These are phyloP conservation scores for Juncus effusus DNA, from an alignment of 176 grass and related monocot genomes.

Conservation along the genomic window DNA sequence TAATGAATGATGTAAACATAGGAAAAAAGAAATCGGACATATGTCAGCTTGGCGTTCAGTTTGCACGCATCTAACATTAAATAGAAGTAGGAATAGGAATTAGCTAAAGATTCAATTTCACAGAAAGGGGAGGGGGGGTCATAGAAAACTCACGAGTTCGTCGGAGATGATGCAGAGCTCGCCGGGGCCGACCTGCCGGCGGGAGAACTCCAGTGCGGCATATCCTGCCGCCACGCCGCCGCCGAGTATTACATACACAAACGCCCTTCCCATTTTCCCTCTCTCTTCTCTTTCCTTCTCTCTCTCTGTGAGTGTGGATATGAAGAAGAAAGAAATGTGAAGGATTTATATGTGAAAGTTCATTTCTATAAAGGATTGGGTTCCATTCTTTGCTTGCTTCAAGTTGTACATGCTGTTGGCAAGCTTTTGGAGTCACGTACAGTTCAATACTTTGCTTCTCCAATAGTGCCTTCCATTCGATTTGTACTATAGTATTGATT, in stretches of 20 bases:
- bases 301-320: slow-evolving; percentile 14
- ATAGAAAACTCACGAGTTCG: slow-evolving; percentile 43
- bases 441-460: not conserved
- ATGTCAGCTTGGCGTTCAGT: not conserved
- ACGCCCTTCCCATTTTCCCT: slow-evolving; percentile 54
- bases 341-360: not conserved
- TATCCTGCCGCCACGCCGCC: slow-evolving; percentile 91
- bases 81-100: not conserved
- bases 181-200: slow-evolving; percentile 38
- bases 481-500: no score
- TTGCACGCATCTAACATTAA: no score
- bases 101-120: slow-evolving; percentile 3
- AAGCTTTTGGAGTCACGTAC: not conserved
- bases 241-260: slow-evolving; percentile 78
- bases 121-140: not conserved
- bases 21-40: not conserved
- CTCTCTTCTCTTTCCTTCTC: not conserved
- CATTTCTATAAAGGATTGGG: not conserved
- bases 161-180: slow-evolving; percentile 95
- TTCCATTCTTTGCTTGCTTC: slow-evolving; percentile 23
- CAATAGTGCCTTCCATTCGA: no score
- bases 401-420: slow-evolving; percentile 1
- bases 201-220: slow-evolving; percentile 77
- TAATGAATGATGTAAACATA: no score
- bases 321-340: not conserved